Percentiles rank a stretch among this genome's conserved stretches.
Evolutionary conservation across 164 flowering plant genomes (phyloP).

Genomic region (Berberis vulgaris): DNA sequence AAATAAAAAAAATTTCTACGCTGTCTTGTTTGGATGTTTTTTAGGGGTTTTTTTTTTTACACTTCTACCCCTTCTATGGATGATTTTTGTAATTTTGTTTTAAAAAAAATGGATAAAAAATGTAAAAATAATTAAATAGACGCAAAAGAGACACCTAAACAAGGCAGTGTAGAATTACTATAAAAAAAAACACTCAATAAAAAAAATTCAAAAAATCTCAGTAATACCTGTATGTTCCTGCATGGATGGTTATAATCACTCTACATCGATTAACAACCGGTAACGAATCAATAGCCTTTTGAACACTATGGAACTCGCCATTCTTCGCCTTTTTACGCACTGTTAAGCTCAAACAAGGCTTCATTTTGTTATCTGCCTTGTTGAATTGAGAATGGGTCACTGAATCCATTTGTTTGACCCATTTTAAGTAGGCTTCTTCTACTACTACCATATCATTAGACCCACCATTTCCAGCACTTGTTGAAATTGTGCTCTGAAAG

Average conservation of each 20-base stretch:
- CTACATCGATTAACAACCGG: constrained; percentile 31
- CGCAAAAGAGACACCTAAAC: too few species aligned
- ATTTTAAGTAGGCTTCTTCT: constrained; percentile 27
- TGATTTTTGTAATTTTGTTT: too few species aligned
- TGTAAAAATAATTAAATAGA: too few species aligned
- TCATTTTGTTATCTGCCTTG: constrained; percentile 26
- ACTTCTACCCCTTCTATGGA: too few species aligned
- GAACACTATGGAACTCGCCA: constrained; percentile 30
- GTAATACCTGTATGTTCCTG: constrained; percentile 45
- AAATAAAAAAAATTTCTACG: too few species aligned
- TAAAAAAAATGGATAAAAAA: too few species aligned
- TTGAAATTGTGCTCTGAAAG: constrained; percentile 8
- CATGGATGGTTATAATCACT: constrained; percentile 37
- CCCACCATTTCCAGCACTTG: constrained; percentile 1
- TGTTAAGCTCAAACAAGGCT: constrained; percentile 31
- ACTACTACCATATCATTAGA: constrained; percentile 11
- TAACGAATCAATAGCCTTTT: constrained; percentile 44
- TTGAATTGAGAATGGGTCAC: constrained; percentile 26
- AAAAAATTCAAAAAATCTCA: too few species aligned
- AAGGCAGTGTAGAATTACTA: too few species aligned
- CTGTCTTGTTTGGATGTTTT: too few species aligned
- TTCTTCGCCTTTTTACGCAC: constrained; percentile 26
- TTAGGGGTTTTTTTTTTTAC: too few species aligned
- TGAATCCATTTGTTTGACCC: constrained; percentile 30
- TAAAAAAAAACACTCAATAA: neutral